Evolutionary conservation across 306 rosid genomes (phyloP).

Genomic region (Cyclanthera cordifolia): DNA sequence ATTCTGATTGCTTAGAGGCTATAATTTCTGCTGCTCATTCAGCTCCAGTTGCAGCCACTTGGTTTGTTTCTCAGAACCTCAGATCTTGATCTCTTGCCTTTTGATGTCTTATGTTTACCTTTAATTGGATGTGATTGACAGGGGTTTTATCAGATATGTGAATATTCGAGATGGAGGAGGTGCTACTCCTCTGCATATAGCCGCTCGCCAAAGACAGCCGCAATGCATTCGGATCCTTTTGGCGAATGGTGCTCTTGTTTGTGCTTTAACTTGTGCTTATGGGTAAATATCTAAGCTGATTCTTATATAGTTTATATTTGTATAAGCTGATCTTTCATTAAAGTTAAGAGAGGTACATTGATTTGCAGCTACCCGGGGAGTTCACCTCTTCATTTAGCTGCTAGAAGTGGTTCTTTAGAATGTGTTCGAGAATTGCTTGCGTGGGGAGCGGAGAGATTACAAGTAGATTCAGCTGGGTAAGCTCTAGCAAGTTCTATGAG

Average conservation of each 20-base stretch:
- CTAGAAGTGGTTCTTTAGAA: slow-evolving; percentile 73
- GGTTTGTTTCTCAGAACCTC: slow-evolving; percentile 29
- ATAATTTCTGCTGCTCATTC: slow-evolving; percentile 71
- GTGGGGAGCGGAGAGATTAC: slow-evolving; percentile 88
- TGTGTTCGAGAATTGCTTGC: slow-evolving; percentile 74
- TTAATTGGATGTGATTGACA: slow-evolving; percentile 21
- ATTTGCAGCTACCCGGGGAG: slow-evolving; percentile 68
- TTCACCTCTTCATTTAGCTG: slow-evolving; percentile 81
- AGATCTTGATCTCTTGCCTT: background rate
- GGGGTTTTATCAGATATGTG: slow-evolving; percentile 88
- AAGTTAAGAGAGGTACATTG: slow-evolving; percentile 27
- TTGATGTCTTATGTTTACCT: background rate
- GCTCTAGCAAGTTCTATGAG: slow-evolving; percentile 10
- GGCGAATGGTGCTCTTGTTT: slow-evolving; percentile 79
- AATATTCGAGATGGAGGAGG: slow-evolving; percentile 82
- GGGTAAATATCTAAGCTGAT: slow-evolving; percentile 32
- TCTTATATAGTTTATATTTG: slow-evolving; percentile 4
- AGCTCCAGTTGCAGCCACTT: slow-evolving; percentile 57
- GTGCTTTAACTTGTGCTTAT: slow-evolving; percentile 62
- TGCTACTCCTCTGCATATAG: slow-evolving; percentile 77
- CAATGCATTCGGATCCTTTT: slow-evolving; percentile 58
- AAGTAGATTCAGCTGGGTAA: slow-evolving; percentile 68
- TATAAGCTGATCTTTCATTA: slow-evolving; percentile 11
- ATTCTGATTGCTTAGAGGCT: slow-evolving; percentile 60
- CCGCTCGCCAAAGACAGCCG: slow-evolving; percentile 52